Evolutionary conservation across 306 rosid genomes (phyloP), one percentile per base, ranked within the genome.

Genomic region (Lagenaria siceraria): DNA sequence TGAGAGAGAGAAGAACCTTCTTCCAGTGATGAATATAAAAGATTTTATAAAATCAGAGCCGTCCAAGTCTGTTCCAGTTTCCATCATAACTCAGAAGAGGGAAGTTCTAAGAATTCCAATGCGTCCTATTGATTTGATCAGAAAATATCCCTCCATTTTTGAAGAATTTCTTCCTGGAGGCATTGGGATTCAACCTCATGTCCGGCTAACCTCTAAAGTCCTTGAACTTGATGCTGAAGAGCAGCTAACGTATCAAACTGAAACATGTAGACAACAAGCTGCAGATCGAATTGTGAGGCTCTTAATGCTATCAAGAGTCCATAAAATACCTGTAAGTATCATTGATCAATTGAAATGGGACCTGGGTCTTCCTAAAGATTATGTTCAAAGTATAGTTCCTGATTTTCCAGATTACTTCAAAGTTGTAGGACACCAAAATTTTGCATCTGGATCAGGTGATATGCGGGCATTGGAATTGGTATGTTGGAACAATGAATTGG

Each of bases 371-470:
- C 98, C 97, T 21, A 79, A 76, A 0, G 86, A 90, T 43, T 91
- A 83, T 12, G 74, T 61, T 4, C 51, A 25, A 25, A 84, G 82
- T 51, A 10, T 87, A 1, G 81, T 90, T 13, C 91, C 95, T 0
- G 94, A 91, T 42, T 94, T 87, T 82, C 97, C 98, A 2, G 96
- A 94, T 80, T 89, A 78, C 53, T 94, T 94, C 63, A 89, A 85
- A 1, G 54, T 87, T 8, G 85, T 69, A 0, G 87, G 78, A 18
- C 49, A 24, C 18, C 68, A 79, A 54, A 48, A 25, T 40, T 27
- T 62, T 12, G 60, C 65, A 53, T 73, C 65, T 51, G 86, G 80
- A 68, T 78, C 63, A 35, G 49, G 61, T 33, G 35, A 58, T 29
- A 60, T 60, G 35, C 81, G 76, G 13, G 84, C 52, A 79, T 78